These are phyloP conservation scores for Aureobasidium lini DNA, from an alignment of 2,329 filamentous ascomycete species.

Conservation along the genomic window DNA sequence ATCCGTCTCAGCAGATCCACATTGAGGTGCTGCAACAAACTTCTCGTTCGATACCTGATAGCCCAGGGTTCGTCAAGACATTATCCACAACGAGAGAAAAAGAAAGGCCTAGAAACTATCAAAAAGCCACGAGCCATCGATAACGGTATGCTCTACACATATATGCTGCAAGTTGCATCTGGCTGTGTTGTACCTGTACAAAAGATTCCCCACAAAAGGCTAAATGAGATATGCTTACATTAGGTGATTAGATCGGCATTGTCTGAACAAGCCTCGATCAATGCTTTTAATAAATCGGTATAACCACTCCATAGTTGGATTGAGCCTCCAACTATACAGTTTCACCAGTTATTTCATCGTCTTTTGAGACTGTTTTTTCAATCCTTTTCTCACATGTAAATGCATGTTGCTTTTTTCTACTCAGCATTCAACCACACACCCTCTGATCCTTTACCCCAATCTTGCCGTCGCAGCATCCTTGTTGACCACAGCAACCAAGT, in stretches of 20 bases:
- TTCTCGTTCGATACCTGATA: neutral
- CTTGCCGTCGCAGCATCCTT: neutral
- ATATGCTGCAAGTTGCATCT: neutral
- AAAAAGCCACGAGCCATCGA: neutral
- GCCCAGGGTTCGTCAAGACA: neutral
- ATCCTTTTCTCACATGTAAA: neutral
- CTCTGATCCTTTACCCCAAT: neutral
- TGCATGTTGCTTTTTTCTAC: neutral
- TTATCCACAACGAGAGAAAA: neutral
- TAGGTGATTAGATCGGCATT: constrained; percentile 10
- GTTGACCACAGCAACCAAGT: neutral
- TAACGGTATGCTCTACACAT: neutral
- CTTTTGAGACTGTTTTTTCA: neutral
- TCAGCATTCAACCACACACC: neutral
- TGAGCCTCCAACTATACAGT: constrained; percentile 8
- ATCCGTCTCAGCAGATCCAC: neutral
- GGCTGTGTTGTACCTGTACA: constrained; percentile 9
- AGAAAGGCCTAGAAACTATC: neutral
- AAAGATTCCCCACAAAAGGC: constrained; percentile 9
- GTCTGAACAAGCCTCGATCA: constrained; percentile 9
- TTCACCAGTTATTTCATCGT: constrained; percentile 4
- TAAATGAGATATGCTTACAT: constrained; percentile 12
- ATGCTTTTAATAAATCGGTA: constrained; percentile 4
- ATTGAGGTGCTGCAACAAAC: neutral
- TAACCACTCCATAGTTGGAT: neutral